Conservation (phyloP, 1,284 basidiomycete species). For the Neolentinus lepideus region DNA sequence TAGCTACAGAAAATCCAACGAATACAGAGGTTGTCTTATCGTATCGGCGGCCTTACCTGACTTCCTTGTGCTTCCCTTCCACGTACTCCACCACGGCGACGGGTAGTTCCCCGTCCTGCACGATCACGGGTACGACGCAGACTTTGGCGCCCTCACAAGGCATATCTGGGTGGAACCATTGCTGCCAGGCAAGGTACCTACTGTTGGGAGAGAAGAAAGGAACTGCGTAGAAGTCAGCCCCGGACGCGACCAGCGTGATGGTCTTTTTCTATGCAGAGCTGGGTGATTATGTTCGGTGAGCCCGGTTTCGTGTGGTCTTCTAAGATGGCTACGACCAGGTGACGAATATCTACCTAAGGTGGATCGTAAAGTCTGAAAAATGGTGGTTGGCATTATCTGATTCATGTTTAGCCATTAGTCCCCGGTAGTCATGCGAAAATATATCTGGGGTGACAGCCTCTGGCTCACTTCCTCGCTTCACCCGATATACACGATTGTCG, state of each 20-base stretch:
- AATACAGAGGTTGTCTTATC: too few relatives aligned
- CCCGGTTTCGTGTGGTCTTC: constrained; percentile 34
- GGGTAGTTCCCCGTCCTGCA: not conserved
- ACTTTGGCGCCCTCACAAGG: constrained; percentile 11
- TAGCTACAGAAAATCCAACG: too few relatives aligned
- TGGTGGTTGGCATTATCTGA: too few relatives aligned
- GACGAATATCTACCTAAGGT: too few relatives aligned
- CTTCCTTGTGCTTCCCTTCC: constrained; percentile 37
- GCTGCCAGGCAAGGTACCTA: constrained; percentile 25
- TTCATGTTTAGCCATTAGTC: too few relatives aligned
- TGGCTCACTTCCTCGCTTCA: too few relatives aligned
- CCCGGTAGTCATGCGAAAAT: too few relatives aligned
- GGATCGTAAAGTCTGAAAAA: too few relatives aligned
- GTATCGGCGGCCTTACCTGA: too few relatives aligned
- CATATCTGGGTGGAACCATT: constrained; percentile 21
- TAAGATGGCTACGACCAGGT: constrained; percentile 25
- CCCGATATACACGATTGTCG: too few relatives aligned
- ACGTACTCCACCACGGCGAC: constrained; percentile 30
- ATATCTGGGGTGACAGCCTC: too few relatives aligned
- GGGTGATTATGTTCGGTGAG: constrained; percentile 28
- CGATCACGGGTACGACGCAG: not conserved
- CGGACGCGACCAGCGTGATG: constrained; percentile 16
- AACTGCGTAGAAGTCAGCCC: constrained; percentile 32
- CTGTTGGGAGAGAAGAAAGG: constrained; percentile 31
- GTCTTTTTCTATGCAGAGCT: constrained; percentile 20